phyloP scores from a whole-genome alignment of 805 yeast species.

The Grigorovia transvaalensis region DNA sequence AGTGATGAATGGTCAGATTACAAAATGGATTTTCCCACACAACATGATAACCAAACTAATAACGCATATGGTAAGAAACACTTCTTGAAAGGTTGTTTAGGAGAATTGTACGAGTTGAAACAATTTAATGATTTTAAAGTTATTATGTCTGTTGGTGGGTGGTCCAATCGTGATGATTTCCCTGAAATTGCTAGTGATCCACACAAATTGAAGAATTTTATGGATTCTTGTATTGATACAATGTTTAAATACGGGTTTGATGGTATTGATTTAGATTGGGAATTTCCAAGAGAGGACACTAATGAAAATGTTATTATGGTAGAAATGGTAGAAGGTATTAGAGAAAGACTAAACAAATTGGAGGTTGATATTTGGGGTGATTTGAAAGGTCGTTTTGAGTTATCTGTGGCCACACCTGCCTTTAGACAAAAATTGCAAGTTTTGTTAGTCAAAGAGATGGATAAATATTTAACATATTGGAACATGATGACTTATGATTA shows the following conservation, averaged over 20 bases:
- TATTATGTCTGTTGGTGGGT: constrained; percentile 79
- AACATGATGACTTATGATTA: constrained; percentile 91
- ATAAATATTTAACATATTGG: constrained; percentile 53
- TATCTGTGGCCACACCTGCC: constrained; percentile 75
- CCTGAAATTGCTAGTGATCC: constrained; percentile 34
- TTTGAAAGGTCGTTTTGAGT: constrained; percentile 26
- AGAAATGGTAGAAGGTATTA: constrained; percentile 33
- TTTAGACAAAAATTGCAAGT: constrained; percentile 35
- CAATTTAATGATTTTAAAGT: constrained; percentile 33
- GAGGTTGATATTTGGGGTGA: constrained; percentile 25
- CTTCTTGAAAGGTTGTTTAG: constrained; percentile 37
- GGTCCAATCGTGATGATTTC: constrained; percentile 44
- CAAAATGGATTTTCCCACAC: constrained; percentile 24
- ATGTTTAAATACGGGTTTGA: constrained; percentile 59
- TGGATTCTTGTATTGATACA: constrained; percentile 36
- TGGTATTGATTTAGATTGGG: constrained; percentile 95
- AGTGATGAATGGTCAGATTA: constrained; percentile 62
- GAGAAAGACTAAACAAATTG: constrained; percentile 31
- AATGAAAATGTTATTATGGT: constrained; percentile 38
- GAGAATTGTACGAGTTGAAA: constrained; percentile 36
- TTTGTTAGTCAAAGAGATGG: constrained; percentile 45
- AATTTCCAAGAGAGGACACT: constrained; percentile 48
- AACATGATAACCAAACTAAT: background rate
- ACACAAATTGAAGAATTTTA: constrained; percentile 35
- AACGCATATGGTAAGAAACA: constrained; percentile 1